Evolutionary conservation across 495 filamentous ascomycete genomes (phyloP).

Genomic region (Parathielavia appendiculata): DNA sequence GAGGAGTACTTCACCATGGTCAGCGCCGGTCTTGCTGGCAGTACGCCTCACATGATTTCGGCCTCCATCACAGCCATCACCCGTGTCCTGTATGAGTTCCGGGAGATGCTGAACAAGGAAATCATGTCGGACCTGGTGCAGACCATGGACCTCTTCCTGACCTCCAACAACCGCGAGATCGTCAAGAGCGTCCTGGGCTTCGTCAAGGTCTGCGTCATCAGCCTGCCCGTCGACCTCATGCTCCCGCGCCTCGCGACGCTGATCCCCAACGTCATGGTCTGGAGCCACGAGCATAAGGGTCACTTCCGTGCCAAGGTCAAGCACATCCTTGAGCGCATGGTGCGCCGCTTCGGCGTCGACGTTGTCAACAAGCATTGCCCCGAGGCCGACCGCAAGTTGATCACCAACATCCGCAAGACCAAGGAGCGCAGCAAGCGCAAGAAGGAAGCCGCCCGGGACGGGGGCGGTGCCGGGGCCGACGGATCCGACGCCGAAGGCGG

Average conservation of each 20-base stretch:
- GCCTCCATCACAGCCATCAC: constrained; percentile 90
- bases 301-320: constrained; percentile 95
- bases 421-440: constrained; percentile 81
- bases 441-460: constrained; percentile 61
- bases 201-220: constrained; percentile 89
- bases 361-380: constrained; percentile 69
- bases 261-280: constrained; percentile 85
- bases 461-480: constrained; percentile 36
- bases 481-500: constrained; percentile 43
- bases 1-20: constrained; percentile 99
- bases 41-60: constrained; percentile 89
- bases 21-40: constrained; percentile 85
- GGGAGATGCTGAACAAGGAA: constrained; percentile 48
- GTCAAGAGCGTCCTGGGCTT: constrained; percentile 90
- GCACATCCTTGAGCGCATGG: constrained; percentile 90
- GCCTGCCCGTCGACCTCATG: constrained; percentile 70
- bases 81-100: constrained; percentile 86
- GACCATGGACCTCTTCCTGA: constrained; percentile 90
- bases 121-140: constrained; percentile 73
- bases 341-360: constrained; percentile 81
- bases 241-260: constrained; percentile 64
- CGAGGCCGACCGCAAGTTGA: constrained; percentile 80
- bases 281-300: constrained; percentile 96
- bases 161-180: constrained; percentile 91
- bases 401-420: constrained; percentile 89